phyloP scores from a whole-genome alignment of 2,329 filamentous ascomycete species.

The Pseudogymnoascus sp. region DNA sequence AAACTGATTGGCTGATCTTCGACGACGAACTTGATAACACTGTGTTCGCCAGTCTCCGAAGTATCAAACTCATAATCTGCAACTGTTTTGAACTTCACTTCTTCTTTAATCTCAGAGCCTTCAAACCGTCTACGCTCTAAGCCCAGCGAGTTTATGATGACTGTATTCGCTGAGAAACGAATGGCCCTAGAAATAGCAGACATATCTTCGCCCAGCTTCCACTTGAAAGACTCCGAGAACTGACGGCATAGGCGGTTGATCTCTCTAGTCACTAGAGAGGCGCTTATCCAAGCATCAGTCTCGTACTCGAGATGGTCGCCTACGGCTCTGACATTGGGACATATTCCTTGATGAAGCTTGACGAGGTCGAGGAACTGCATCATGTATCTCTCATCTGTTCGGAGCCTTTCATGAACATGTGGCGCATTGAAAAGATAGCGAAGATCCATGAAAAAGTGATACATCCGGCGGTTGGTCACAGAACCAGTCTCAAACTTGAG shows the following conservation, averaged over 20 bases:
- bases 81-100: constrained; percentile 73
- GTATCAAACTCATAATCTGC: constrained; percentile 73
- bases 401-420: constrained; percentile 78
- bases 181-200: constrained; percentile 63
- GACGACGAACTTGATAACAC: constrained; percentile 79
- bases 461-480: constrained; percentile 90
- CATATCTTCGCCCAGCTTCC: constrained; percentile 57
- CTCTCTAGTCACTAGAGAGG: constrained; percentile 86
- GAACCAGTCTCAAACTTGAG: constrained; percentile 91
- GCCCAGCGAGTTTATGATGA: constrained; percentile 84
- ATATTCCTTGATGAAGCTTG: constrained; percentile 94
- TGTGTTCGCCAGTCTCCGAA: constrained; percentile 39
- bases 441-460: constrained; percentile 94
- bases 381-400: constrained; percentile 78
- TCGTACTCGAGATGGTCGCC: constrained; percentile 98
- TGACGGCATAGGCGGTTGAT: constrained; percentile 89
- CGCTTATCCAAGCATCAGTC: constrained; percentile 95
- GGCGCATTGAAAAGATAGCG: constrained; percentile 84
- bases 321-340: constrained; percentile 83
- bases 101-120: constrained; percentile 79
- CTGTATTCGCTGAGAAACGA: constrained; percentile 67
- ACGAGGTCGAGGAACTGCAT: constrained; percentile 93
- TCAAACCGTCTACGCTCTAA: constrained; percentile 81
- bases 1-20: constrained; percentile 91
- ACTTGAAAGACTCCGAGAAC: constrained; percentile 78